Base-by-base conservation (phyloP, 2,329 filamentous ascomycete species). In the Tolypocladium amazonense region DNA sequence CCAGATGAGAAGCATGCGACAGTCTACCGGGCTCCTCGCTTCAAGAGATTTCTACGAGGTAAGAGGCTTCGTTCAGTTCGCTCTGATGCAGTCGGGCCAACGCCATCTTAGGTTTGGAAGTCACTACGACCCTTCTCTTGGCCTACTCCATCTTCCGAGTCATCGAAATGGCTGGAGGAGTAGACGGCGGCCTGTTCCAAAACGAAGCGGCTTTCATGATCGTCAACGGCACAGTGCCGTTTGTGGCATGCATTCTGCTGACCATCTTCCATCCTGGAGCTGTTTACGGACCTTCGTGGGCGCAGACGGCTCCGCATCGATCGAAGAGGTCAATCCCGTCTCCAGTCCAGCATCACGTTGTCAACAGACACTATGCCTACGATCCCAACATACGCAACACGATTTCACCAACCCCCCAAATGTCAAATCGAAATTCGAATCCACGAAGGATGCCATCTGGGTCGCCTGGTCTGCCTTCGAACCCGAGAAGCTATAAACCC, bases 31-130 rank as follows among this genome's bases (percentile, higher is more conserved):
- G 78, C 78, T 1, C 59, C 66, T 0, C 67, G 68, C 7, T 82
- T 81, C 64, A 77, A 70, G 58, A 67, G 68, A 4, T 80, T 79
- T 50, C 67, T 81, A 4, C 64, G 76, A 57, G 72, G 80, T 82
- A 73, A 62, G 15, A 53, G 11, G 14, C 2, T 50, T 30, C 20
- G 2, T n/a, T 1, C 1, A n/a, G 2, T 35, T 20, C 3, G 3
- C 20, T 35, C 1, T 20, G 41, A 8, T 41, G 20, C 9, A 23
- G 30, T 23, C 39, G 35, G 35, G 2, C 20, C 38, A 41, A 56
- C 15, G 15, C n/a, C 37, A 12, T 5, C 3, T 25, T 25, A 79
- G 77, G 68, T 41, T 65, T 75, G 55, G 75, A 79, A 59, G 37
- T 71, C 6, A 67, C 74, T 12, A 68, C 72, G 0, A 59, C 65